phyloP scores from a whole-genome alignment of 192 early-diverging fungal genomes.

The Neocallimastix lanati region DNA sequence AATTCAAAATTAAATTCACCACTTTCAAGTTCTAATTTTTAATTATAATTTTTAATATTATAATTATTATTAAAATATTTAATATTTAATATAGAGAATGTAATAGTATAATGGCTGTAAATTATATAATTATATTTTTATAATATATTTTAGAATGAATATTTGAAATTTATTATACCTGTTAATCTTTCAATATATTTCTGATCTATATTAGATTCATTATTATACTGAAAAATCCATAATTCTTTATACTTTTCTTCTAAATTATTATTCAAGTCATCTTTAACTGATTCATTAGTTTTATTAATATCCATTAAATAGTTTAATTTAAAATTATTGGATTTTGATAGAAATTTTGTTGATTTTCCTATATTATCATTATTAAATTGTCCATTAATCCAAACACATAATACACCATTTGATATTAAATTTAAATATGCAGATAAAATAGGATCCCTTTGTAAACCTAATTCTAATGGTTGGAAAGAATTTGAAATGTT shows the following conservation, averaged over 20 bases:
- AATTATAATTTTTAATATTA: no score
- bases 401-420: not conserved
- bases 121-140: no score
- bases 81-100: no score
- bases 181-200: not conserved
- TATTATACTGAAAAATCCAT: not conserved
- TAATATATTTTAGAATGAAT: no score
- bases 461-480: not conserved
- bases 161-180: not conserved
- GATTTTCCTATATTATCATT: not conserved
- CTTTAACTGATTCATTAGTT: not conserved
- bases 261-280: not conserved
- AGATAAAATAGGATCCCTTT: not conserved
- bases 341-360: not conserved
- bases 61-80: no score
- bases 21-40: not conserved
- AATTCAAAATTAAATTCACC: not conserved
- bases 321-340: not conserved
- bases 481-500: not conserved
- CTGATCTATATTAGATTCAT: not conserved
- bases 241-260: not conserved
- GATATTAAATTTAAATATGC: not conserved
- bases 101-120: no score
- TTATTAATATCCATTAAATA: not conserved
- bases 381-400: not conserved